Evolutionary conservation across 306 rosid genomes (phyloP).

Genomic region (Rubus parviflorus): DNA sequence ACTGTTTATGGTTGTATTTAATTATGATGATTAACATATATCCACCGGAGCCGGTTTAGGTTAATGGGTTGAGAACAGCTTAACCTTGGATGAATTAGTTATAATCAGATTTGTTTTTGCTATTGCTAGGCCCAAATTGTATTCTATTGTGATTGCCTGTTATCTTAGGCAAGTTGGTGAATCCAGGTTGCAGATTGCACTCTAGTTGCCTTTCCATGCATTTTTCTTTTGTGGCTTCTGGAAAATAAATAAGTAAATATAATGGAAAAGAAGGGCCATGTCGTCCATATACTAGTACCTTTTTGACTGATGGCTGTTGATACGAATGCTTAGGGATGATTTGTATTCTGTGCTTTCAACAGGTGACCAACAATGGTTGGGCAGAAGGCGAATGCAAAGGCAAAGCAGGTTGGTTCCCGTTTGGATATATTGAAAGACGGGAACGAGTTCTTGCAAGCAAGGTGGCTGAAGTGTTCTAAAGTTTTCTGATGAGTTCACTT

Average conservation of each 20-base stretch:
- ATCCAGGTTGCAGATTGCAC: not conserved
- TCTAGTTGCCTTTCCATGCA: not conserved
- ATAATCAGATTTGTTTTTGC: not conserved
- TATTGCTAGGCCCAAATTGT: not conserved
- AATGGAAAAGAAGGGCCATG: not conserved
- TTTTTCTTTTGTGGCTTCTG: not conserved
- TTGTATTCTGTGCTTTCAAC: conserved; percentile 21
- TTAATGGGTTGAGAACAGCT: not conserved
- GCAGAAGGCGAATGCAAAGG: conserved; percentile 99
- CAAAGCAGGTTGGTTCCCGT: conserved; percentile 96
- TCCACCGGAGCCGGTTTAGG: not conserved
- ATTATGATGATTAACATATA: not conserved
- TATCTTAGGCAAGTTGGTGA: not conserved
- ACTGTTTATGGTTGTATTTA: not conserved
- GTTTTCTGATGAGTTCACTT: conserved; percentile 30
- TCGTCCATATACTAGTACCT: not conserved
- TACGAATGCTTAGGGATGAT: not conserved
- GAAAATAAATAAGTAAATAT: too few species aligned
- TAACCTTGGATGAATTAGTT: not conserved
- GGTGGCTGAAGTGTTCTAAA: conserved; percentile 88
- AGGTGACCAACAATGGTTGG: conserved; percentile 95
- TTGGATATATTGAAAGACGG: conserved; percentile 84
- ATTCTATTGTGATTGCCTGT: not conserved
- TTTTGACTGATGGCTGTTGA: not conserved
- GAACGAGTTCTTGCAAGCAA: conserved; percentile 93